phyloP scores from a whole-genome alignment of 805 yeast species.

The Kazachstania psychrophila region DNA sequence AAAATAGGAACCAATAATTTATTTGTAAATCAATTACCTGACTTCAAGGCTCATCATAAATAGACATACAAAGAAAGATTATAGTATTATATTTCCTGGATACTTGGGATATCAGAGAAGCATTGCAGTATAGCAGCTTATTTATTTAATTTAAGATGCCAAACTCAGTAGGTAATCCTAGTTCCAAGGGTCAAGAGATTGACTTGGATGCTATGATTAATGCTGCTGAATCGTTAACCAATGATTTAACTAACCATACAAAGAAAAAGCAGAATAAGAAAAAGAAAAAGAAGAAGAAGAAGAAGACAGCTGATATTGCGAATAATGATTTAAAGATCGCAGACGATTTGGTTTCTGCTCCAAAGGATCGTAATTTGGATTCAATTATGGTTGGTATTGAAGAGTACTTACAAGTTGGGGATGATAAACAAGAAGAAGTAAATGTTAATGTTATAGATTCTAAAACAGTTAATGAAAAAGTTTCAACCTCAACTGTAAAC shows the following conservation, averaged over 20 bases:
- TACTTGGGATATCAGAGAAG: too few relatives aligned
- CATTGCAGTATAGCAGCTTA: too few relatives aligned
- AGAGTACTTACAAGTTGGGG: conserved; percentile 15
- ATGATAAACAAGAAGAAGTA: background rate
- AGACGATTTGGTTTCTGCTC: background rate
- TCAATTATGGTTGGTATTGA: conserved; percentile 23
- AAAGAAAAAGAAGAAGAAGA: conserved; percentile 7
- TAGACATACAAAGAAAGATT: too few relatives aligned
- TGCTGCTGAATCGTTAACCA: conserved; percentile 14
- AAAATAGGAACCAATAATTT: too few relatives aligned
- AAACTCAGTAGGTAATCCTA: background rate
- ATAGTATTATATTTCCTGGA: too few relatives aligned
- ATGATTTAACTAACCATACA: conserved; percentile 6
- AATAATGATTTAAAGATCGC: background rate
- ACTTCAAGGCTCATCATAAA: too few relatives aligned
- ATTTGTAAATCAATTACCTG: too few relatives aligned
- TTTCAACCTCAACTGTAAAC: background rate
- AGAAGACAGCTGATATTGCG: background rate
- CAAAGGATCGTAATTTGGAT: conserved; percentile 9
- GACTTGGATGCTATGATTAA: conserved; percentile 24
- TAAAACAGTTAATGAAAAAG: background rate
- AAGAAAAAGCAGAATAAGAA: conserved; percentile 4
- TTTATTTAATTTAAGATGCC: too few relatives aligned
- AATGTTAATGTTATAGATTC: background rate
- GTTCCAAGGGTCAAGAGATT: conserved; percentile 22